Evolutionary conservation across 2,329 filamentous ascomycete genomes (phyloP).

Genomic region (Ophiostoma ips): DNA sequence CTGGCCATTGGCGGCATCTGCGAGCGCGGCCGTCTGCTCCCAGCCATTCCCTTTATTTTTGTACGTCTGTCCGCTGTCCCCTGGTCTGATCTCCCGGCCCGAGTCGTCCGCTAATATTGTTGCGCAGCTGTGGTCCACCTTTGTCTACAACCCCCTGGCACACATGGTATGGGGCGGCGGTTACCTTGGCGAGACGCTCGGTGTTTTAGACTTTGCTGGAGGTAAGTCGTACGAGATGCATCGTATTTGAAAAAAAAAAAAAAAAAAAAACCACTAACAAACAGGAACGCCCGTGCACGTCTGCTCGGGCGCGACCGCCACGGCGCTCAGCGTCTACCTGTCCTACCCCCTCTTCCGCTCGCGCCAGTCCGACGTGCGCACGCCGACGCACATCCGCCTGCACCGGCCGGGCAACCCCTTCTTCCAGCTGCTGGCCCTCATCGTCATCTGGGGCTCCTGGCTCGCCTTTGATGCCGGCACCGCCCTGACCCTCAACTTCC

Average conservation of each 20-base stretch:
- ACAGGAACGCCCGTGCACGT: constrained; percentile 81
- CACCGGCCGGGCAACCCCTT: constrained; percentile 7
- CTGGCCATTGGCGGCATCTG: constrained; percentile 8
- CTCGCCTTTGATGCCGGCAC: constrained; percentile 96
- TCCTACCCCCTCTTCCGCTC: constrained; percentile 61
- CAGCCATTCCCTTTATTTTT: constrained; percentile 8
- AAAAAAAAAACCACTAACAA: too few species aligned
- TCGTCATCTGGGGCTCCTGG: constrained; percentile 98
- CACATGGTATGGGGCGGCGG: constrained; percentile 94
- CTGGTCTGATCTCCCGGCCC: neutral
- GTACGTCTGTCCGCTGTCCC: neutral
- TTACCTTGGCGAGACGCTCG: constrained; percentile 69
- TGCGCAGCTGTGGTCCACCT: constrained; percentile 64
- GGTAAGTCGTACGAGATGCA: constrained; percentile 1
- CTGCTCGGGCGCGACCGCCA: constrained; percentile 75
- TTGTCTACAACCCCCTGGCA: constrained; percentile 90
- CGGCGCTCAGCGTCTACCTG: constrained; percentile 93
- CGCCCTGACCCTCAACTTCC: constrained; percentile 80
- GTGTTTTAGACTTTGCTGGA: constrained; percentile 88
- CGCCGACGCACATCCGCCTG: constrained; percentile 5
- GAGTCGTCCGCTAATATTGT: neutral
- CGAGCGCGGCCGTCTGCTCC: constrained; percentile 4
- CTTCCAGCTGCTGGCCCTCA: constrained; percentile 56
- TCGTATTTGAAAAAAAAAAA: too few species aligned
- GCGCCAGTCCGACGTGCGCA: constrained; percentile 46